Base-by-base conservation (phyloP, 139 green algal species). In the Coccomyxa sp. region DNA sequence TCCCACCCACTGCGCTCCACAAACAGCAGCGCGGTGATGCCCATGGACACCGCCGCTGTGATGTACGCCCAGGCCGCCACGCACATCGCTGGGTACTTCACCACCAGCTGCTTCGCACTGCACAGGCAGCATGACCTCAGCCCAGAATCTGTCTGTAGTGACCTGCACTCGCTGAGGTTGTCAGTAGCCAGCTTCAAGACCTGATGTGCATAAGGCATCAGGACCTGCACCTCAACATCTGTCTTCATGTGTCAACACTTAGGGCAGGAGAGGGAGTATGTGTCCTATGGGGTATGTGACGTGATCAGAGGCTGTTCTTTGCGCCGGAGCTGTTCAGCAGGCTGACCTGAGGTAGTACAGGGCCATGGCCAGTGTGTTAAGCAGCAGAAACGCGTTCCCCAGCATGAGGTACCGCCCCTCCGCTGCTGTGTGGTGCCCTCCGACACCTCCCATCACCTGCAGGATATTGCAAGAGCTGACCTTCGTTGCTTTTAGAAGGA, bases 11-110 rank as follows among this genome's bases (percentile, higher is more conserved):
- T 76, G 4, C 54, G 74, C 27, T 79, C 76, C 36, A 87, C 80
- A 44, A 74, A 76, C 54, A 68, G 55, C 38, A 64, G 36, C 34
- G 81, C 86, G 22, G 78, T 86, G 9, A 6, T 24, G 10, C 77
- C 79, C 73, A 89, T 83, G 39, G 69, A 76, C 0, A 74, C 14
- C 8, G 86, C 81, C 22, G 86, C 86, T 2, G 71, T 80, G 18
- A 89, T 58, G 79, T 94, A 94, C 0, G 88, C 88, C 90, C 90
- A 94, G 27, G 87, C 90, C 0, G 89, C 83, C 31, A 93, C 82
- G 39, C 79, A 82, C 55, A 91, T 85, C 22, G 86, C 70, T 0
- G 81, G 74, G 77, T 92, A 89, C 39, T 70, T 90, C 70, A 38
- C 27, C 50, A 78, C 74, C 27, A 70, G 74, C 50, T 78, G 41